Base-by-base conservation (phyloP, 225 moss, liverwort and hornwort genomes). In the Rhytidiadelphus loreus region DNA sequence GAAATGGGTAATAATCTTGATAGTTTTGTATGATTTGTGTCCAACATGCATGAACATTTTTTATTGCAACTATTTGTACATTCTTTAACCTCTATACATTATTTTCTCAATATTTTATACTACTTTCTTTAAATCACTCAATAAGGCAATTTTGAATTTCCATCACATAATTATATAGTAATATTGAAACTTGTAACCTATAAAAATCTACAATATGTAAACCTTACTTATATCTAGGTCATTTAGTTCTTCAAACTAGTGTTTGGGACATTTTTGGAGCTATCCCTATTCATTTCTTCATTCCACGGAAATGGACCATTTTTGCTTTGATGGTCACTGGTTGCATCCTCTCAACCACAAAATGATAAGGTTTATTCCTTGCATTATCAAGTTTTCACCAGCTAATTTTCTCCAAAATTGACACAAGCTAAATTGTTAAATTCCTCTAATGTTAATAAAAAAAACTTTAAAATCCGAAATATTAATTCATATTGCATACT, bases 221-320 rank as follows among this genome's bases (percentile, higher is more conserved):
- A 66, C 21, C 66, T 12, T 37, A 12, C 12, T 66, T 21, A 66
- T 12, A 66, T 37, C 37, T 0, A 20, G 1, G 6, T 21, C 21
- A 66, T n/a, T 13, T 3, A 3, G 14, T 22, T n/a, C 37, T 37
- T n/a, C 22, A 37, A 66, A 66, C 20, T 2, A 37, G 0, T 21
- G 11, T 66, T 37, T 37, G 6, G 33, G 4, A 37, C 20, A 11
- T 6, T 6, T 65, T 66, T 37, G 20, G 65, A 37, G 37, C 37
- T 66, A 6, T 12, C 3, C 6, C 2, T 0, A 0, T 65, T 20
- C 37, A 35, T 35, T 11, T 35, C 37, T 3, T 20, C 20, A 6
- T 20, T 65, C 20, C 0, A 21, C 1, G 2, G 21, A 66, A 65
- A 3, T 21, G 37, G 12, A 66, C 2, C 2, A 3, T 12, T 12